A percentile compares a stretch with the other conserved stretches of the same genome.
phyloP scores from a whole-genome alignment of 2,329 filamentous ascomycete species.

The Trichoderma sp. region DNA sequence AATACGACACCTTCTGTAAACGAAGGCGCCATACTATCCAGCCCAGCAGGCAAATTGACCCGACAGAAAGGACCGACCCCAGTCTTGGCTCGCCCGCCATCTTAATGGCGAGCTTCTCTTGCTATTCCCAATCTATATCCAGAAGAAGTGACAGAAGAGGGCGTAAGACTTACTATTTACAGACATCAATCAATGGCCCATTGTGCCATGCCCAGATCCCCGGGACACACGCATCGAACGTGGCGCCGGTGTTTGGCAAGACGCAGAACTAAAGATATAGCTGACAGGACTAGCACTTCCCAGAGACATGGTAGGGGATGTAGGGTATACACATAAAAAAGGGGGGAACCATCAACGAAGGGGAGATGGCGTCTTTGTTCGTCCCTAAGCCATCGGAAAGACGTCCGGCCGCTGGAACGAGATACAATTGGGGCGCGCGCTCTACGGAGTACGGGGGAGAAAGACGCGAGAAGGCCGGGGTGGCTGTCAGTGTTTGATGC shows the following conservation, averaged over 20 bases:
- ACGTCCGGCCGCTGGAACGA: neutral
- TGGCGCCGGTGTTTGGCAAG: neutral
- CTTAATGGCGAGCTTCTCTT: neutral
- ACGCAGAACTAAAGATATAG: neutral
- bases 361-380: slow-evolving; percentile 2
- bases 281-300: neutral
- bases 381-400: neutral
- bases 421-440: neutral
- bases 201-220: neutral
- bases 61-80: neutral
- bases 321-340: neutral
- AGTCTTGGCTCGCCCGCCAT: neutral
- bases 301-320: neutral
- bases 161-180: neutral
- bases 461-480: slow-evolving; percentile 4
- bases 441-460: neutral
- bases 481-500: neutral
- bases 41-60: neutral
- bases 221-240: neutral
- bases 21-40: neutral
- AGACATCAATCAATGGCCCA: neutral
- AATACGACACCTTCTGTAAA: neutral
- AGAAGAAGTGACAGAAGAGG: too few relatives aligned
- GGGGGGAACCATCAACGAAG: neutral
- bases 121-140: neutral